Evolutionary conservation across 192 early-diverging fungal species (phyloP).

Genomic region (Dimargaris verticillata): DNA sequence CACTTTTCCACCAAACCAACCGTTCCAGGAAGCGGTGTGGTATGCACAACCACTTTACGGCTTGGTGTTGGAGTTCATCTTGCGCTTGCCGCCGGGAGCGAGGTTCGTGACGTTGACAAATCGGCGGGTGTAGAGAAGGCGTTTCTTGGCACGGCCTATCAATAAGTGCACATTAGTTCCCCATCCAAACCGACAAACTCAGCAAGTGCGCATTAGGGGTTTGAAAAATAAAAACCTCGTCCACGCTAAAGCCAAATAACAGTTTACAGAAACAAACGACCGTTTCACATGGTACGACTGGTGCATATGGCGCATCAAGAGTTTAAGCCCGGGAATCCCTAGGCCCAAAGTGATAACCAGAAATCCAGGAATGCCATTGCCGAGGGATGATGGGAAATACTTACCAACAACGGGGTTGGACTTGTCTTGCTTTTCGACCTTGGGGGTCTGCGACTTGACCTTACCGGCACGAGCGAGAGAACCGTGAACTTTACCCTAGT

Average conservation of each 20-base stretch:
- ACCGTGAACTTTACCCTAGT: conserved; percentile 99
- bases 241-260: too few relatives aligned
- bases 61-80: conserved; percentile 24
- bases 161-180: neutral
- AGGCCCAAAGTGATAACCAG: neutral
- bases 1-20: too few relatives aligned
- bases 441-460: conserved; percentile 98
- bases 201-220: too few relatives aligned
- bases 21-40: too few relatives aligned
- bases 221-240: too few relatives aligned
- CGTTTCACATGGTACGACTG: too few relatives aligned
- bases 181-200: too few relatives aligned
- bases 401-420: conserved; percentile 67
- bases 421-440: conserved; percentile 95
- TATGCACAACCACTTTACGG: neutral
- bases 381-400: conserved; percentile 9
- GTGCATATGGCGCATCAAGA: too few relatives aligned
- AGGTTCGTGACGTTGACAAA: conserved; percentile 77
- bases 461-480: conserved; percentile 99
- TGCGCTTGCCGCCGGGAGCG: conserved; percentile 73
- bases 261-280: too few relatives aligned
- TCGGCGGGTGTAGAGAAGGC: conserved; percentile 88
- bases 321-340: too few relatives aligned
- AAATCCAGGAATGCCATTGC: neutral
- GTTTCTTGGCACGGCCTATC: conserved; percentile 84